These are phyloP conservation scores for Oryza meridionalis DNA, from an alignment of 176 grass and related monocot genomes.

Conservation along the genomic window DNA sequence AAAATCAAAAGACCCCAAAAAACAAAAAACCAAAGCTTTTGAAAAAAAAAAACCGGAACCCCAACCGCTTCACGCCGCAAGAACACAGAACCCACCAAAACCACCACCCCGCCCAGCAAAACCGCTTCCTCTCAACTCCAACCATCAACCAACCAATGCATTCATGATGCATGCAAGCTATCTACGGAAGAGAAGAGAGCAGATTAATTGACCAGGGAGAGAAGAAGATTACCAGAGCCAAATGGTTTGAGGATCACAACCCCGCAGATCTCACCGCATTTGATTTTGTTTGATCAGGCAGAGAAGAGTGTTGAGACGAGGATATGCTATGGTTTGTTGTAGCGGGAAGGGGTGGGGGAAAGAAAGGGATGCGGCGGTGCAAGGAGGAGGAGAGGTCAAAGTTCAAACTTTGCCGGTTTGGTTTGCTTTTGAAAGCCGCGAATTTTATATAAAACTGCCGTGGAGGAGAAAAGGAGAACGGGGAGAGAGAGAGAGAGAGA, in stretches of 20 bases:
- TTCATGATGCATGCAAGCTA: background rate
- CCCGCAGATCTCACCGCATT: conserved; percentile 35
- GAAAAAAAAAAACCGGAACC: background rate
- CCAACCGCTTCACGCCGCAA: conserved; percentile 3
- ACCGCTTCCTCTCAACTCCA: background rate
- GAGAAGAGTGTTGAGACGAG: background rate
- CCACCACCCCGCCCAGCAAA: background rate
- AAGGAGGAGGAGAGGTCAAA: background rate
- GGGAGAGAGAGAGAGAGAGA: background rate
- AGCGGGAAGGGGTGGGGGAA: background rate
- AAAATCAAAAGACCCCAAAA: background rate
- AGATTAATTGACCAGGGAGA: background rate
- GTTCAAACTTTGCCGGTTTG: conserved; percentile 12
- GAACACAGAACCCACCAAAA: conserved; percentile 6
- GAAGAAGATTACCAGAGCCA: too few species aligned
- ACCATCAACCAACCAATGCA: background rate
- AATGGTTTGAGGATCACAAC: conserved; percentile 18
- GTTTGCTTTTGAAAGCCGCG: background rate
- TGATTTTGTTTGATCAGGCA: background rate
- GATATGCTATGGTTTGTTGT: background rate
- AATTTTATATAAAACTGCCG: background rate
- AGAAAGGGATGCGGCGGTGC: background rate
- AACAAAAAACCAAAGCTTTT: background rate
- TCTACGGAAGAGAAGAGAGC: background rate
- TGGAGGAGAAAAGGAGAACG: background rate